Percentiles rank a stretch among this genome's conserved stretches.
Evolutionary conservation across 2,329 filamentous ascomycete species (phyloP).

Genomic region (Alternaria angustiovoidea): DNA sequence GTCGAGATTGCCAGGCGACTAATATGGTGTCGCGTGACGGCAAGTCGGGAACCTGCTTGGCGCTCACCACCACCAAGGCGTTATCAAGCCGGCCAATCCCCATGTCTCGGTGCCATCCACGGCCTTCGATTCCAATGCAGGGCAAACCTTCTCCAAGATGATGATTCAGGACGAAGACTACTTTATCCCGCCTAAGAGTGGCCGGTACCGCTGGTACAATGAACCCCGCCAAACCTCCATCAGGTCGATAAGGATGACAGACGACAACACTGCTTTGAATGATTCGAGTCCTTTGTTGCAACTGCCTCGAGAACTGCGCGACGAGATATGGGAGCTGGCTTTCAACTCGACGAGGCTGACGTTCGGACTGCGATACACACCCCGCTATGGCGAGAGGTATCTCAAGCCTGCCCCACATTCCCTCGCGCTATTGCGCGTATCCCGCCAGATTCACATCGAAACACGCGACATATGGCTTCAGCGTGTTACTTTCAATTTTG

Average conservation of each 20-base stretch:
- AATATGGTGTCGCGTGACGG: constrained; percentile 19
- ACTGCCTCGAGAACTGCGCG: constrained; percentile 22
- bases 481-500: constrained; percentile 23
- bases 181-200: constrained; percentile 12
- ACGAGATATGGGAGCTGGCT: constrained; percentile 20
- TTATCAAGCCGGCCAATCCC: constrained; percentile 20
- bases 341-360: constrained; percentile 27
- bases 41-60: constrained; percentile 12
- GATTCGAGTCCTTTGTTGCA: constrained; percentile 16
- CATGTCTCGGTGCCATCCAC: constrained; percentile 9
- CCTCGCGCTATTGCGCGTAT: constrained; percentile 20
- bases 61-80: constrained; percentile 11
- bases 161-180: constrained; percentile 22
- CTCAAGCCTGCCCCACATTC: constrained; percentile 24
- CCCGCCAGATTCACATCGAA: constrained; percentile 21
- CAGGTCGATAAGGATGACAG: constrained; percentile 9
- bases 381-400: constrained; percentile 21
- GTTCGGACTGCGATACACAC: constrained; percentile 21
- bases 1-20: constrained; percentile 19
- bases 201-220: constrained; percentile 19
- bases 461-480: constrained; percentile 24
- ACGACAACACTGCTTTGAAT: constrained; percentile 3
- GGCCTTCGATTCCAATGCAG: constrained; percentile 11
- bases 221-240: constrained; percentile 5
- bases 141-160: constrained; percentile 14